Base-by-base conservation (phyloP, 1,284 basidiomycete genomes). In the Exobasidium cylindrosporum region DNA sequence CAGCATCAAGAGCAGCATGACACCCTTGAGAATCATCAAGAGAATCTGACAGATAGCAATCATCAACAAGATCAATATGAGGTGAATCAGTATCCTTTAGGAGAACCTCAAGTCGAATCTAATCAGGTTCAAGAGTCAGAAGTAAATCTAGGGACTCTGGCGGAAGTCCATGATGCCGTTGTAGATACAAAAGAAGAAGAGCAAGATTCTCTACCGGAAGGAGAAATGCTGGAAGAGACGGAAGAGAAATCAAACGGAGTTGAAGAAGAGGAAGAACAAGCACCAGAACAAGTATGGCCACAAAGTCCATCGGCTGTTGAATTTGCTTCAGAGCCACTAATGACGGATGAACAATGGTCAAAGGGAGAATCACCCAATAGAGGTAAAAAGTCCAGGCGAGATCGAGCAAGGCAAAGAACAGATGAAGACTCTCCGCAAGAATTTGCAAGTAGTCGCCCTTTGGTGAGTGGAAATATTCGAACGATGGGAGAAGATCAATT, bases 301-400 rank as follows among this genome's bases (percentile, higher is more conserved):
- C 72, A 72, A 54, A 66, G 64, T 46, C 74, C 74, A 13, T 64
- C 66, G 47, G 74, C 74, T 1, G 72, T 76, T 35, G 72, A 76
- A 49, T 76, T 74, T 35, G 72, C 72, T 13, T 64, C 70, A 1
- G 73, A 74, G 53, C 70, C 70, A 17, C 24, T 26, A 3, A 49
- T 53, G 58, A 35, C 46, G 29, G 46, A n/a, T 40, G 29, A n/a
- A 11, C 13, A 47, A 24, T 14, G 44, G 1, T 10, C 52, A 29
- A 30, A 14, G 43, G 55, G 14, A 35, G 55, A 57, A 26, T 29
- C 31, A 5, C 26, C 2, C 21, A 47, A 10, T 10, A n/a, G 17
- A 45, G 43, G 56, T 21, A 53, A 47, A 17, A 58, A 58, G 46
- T 14, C 30, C 11, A 21, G 43, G 21, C 45, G 57, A 30, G 32